Conservation (phyloP, 1,139 yeast genomes). For the Hemisphaericaspora xylofermentans region DNA sequence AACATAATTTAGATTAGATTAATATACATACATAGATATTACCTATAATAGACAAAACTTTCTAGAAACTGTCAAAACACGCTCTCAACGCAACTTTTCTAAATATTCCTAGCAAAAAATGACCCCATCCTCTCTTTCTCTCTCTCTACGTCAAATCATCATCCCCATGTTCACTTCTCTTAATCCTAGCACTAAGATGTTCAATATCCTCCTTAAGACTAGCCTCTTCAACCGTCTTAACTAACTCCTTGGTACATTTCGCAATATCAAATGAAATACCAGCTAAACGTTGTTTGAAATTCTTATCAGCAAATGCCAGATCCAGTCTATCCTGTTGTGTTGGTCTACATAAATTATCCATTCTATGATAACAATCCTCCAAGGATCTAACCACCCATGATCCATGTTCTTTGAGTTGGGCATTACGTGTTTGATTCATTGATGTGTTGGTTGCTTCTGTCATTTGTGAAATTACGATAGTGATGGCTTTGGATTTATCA, state of each 20-base stretch:
- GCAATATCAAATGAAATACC: conserved; percentile 97
- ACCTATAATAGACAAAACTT: too few relatives aligned
- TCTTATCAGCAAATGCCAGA: conserved; percentile 77
- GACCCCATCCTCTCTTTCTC: neutral
- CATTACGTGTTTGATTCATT: conserved; percentile 85
- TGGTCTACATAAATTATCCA: conserved; percentile 61
- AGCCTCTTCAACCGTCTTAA: conserved; percentile 93
- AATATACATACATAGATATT: too few relatives aligned
- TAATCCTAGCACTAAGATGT: conserved; percentile 47
- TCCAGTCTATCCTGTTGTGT: conserved; percentile 50
- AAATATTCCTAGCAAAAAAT: conserved; percentile 2
- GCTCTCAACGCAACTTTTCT: too few relatives aligned
- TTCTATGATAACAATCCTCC: conserved; percentile 81
- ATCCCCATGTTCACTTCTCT: conserved; percentile 22
- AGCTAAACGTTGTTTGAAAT: conserved; percentile 88
- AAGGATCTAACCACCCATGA: conserved; percentile 85
- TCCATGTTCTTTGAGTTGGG: conserved; percentile 85
- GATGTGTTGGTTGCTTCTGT: conserved; percentile 86
- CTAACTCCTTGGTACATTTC: conserved; percentile 91
- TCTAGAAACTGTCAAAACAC: too few relatives aligned
- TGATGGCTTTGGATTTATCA: conserved; percentile 70
- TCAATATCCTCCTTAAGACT: conserved; percentile 78
- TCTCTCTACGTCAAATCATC: conserved; percentile 33
- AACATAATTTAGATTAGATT: too few relatives aligned
- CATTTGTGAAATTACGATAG: conserved; percentile 79